phyloP scores from a whole-genome alignment of 2,329 filamentous ascomycete genomes.

The Botrytis aclada region DNA sequence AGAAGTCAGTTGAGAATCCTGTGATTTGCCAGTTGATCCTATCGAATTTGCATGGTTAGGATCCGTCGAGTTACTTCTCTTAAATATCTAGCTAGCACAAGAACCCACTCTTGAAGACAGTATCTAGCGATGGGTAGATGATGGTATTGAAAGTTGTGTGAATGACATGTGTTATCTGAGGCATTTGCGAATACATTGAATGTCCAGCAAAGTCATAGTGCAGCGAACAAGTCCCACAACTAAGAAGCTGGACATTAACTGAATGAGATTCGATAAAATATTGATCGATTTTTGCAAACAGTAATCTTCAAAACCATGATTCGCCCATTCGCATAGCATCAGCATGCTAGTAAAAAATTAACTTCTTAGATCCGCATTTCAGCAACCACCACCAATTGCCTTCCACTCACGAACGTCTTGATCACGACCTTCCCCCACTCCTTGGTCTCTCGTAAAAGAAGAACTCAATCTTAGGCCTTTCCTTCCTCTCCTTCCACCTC shows the following conservation, averaged over 20 bases:
- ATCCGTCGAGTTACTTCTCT: not conserved
- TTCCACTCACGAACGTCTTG: fast-evolving
- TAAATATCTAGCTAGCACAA: not conserved
- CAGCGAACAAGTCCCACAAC: not conserved
- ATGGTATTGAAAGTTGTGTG: not conserved
- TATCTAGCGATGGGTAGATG: not conserved
- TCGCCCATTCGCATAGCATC: fast-evolving
- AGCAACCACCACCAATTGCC: no score
- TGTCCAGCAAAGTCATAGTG: not conserved
- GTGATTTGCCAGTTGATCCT: not conserved
- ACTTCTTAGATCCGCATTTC: not conserved
- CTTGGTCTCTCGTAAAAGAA: constrained; percentile 23
- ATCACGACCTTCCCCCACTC: not conserved
- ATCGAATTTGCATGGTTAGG: not conserved
- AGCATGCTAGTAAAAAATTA: not conserved
- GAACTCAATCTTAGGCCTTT: constrained; percentile 20
- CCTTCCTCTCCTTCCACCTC: constrained; percentile 22
- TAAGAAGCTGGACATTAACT: not conserved
- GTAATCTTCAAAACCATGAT: not conserved
- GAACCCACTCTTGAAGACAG: fast-evolving
- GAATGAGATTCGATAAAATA: not conserved
- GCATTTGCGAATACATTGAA: not conserved
- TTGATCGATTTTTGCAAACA: not conserved
- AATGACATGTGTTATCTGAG: not conserved
- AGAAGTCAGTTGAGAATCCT: fast-evolving